Conservation (phyloP, 2,329 filamentous ascomycete species). For the Fusarium graminum region DNA sequence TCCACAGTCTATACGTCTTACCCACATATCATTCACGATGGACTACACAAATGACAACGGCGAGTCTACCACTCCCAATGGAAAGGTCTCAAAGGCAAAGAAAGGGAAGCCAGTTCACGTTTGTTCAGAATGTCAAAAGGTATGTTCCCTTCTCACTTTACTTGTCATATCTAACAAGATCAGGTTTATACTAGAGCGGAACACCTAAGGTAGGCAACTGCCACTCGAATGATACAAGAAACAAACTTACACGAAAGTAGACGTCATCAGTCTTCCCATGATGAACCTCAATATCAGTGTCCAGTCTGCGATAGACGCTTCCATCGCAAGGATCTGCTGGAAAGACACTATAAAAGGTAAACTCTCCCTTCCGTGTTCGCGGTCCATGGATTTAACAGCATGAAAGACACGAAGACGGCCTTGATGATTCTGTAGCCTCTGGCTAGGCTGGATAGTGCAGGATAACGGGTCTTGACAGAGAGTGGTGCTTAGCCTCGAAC, state of each 20-base stretch:
- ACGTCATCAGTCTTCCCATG: constrained; percentile 16
- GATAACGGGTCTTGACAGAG: too few relatives aligned
- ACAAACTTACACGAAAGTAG: not conserved
- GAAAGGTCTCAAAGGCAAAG: constrained; percentile 21
- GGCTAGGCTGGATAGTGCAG: too few relatives aligned
- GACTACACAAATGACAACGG: constrained; percentile 8
- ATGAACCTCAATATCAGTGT: constrained; percentile 21
- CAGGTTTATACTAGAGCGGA: constrained; percentile 22
- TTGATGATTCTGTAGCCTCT: too few relatives aligned
- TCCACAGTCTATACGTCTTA: not conserved
- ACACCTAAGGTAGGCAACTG: constrained; percentile 3
- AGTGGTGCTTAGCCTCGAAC: too few relatives aligned
- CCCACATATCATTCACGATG: not conserved
- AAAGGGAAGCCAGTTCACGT: constrained; percentile 24
- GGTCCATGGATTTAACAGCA: too few relatives aligned
- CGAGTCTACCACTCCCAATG: constrained; percentile 2
- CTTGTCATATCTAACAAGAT: not conserved
- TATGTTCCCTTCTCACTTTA: rapidly evolving
- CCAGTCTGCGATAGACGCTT: constrained; percentile 18
- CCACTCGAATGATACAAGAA: rapidly evolving
- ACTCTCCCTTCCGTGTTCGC: too few relatives aligned
- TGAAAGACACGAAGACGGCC: too few relatives aligned
- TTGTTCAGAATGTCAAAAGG: constrained; percentile 20
- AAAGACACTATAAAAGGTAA: constrained; percentile 25
- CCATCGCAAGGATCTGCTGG: constrained; percentile 14